Percentiles rank a stretch among this genome's conserved stretches.
Evolutionary conservation across 208 protist species (phyloP).

Genomic region (Acanthamoeba divionensis): DNA sequence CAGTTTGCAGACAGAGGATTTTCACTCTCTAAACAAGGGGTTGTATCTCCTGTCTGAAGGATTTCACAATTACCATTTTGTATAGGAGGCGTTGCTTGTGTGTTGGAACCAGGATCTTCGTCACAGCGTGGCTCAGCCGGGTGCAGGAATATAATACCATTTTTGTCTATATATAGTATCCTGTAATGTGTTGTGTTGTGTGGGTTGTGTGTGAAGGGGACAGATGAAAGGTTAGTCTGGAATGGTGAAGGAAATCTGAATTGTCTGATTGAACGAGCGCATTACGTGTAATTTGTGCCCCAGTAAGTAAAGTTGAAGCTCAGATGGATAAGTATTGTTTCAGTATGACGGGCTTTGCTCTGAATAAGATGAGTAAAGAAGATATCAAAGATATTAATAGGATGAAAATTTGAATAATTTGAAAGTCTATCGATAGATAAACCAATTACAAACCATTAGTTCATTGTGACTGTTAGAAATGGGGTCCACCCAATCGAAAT

Average conservation of each 20-base stretch:
- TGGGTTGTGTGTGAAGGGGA: no score
- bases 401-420: no score
- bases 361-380: neutral
- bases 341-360: neutral
- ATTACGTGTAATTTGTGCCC: neutral
- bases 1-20: no score
- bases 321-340: neutral
- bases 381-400: no score
- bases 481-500: neutral
- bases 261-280: neutral
- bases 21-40: no score
- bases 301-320: constrained; percentile 32
- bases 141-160: constrained; percentile 3
- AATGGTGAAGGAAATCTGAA: neutral
- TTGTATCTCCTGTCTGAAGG: no score
- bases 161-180: constrained; percentile 9
- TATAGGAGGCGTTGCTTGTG: no score
- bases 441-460: neutral
- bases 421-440: no score
- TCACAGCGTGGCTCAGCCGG: no score
- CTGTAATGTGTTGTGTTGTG: neutral
- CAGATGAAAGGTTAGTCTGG: no score
- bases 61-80: no score
- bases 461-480: neutral
- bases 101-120: no score